These are phyloP conservation scores for Dinochytrium kinnereticum DNA, from an alignment of 371 early-diverging fungal genomes.

Conservation along the genomic window DNA sequence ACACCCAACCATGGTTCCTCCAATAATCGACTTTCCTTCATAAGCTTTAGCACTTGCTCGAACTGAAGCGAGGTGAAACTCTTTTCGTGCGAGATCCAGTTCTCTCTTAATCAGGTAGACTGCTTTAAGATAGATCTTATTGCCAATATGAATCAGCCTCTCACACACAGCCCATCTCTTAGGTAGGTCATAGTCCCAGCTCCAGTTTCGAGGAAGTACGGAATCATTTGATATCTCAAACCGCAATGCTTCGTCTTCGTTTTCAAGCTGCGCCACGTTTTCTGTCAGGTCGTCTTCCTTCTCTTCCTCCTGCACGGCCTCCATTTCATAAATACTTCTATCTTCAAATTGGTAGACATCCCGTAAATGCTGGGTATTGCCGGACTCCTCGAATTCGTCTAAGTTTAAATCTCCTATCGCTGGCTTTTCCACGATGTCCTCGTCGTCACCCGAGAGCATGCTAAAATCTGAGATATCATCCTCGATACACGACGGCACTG, in stretches of 20 bases:
- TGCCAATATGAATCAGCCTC: constrained; percentile 12
- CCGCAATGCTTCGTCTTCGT: no score
- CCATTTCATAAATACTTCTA: background rate
- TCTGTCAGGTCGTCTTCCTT: constrained; percentile 1
- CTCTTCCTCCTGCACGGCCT: constrained; percentile 27
- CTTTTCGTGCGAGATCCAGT: constrained; percentile 11
- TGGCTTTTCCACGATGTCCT: background rate
- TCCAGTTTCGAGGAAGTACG: constrained; percentile 22
- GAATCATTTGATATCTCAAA: background rate
- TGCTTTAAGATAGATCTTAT: constrained; percentile 1
- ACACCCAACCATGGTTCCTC: constrained; percentile 46
- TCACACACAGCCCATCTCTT: constrained; percentile 34
- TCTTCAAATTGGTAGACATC: constrained; percentile 28
- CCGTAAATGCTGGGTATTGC: constrained; percentile 38
- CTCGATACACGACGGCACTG: background rate
- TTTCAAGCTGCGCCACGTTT: background rate
- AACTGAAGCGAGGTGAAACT: constrained; percentile 31
- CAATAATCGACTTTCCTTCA: constrained; percentile 43
- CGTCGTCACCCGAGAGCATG: background rate
- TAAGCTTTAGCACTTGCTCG: constrained; percentile 38
- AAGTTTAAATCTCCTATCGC: background rate
- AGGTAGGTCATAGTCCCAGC: constrained; percentile 31
- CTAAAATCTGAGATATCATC: background rate
- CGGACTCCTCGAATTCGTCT: constrained; percentile 14
- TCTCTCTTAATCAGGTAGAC: constrained; percentile 11